phyloP scores from a whole-genome alignment of 1,284 basidiomycete species.

The Cryptococcus floricola region DNA sequence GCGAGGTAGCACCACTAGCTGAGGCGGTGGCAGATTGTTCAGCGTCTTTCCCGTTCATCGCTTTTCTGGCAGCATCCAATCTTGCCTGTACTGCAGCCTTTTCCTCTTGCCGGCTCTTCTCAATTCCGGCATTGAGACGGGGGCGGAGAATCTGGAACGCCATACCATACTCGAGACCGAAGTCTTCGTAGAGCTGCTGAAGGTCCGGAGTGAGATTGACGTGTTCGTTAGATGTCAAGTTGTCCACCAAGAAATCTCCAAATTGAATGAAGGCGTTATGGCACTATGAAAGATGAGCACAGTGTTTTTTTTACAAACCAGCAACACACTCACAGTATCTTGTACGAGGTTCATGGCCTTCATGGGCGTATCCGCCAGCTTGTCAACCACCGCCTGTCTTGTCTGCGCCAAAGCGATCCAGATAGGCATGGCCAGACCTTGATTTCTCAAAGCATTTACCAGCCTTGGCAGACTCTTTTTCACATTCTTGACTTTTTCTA shows the following conservation, averaged over 20 bases:
- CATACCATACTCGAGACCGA: constrained; percentile 72
- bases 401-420: constrained; percentile 85
- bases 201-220: constrained; percentile 58
- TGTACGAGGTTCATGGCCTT: constrained; percentile 67
- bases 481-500: constrained; percentile 29
- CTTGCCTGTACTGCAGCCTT: constrained; percentile 64
- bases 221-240: constrained; percentile 47
- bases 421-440: constrained; percentile 70
- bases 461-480: constrained; percentile 56
- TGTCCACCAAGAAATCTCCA: constrained; percentile 51
- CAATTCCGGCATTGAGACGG: constrained; percentile 59
- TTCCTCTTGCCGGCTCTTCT: constrained; percentile 16
- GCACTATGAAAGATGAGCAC: constrained; percentile 32
- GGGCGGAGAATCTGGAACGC: constrained; percentile 90
- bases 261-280: constrained; percentile 57
- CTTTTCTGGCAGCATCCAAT: constrained; percentile 57
- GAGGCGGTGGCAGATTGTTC: too few relatives aligned
- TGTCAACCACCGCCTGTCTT: constrained; percentile 49
- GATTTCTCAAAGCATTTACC: constrained; percentile 65
- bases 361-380: constrained; percentile 27
- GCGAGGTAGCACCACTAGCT: background rate
- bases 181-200: constrained; percentile 64
- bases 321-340: constrained; percentile 60
- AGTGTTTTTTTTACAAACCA: background rate
- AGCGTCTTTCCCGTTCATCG: constrained; percentile 3